These are phyloP conservation scores for Chlorella variabilis DNA, from an alignment of 163 green algal genomes.

Conservation along the genomic window DNA sequence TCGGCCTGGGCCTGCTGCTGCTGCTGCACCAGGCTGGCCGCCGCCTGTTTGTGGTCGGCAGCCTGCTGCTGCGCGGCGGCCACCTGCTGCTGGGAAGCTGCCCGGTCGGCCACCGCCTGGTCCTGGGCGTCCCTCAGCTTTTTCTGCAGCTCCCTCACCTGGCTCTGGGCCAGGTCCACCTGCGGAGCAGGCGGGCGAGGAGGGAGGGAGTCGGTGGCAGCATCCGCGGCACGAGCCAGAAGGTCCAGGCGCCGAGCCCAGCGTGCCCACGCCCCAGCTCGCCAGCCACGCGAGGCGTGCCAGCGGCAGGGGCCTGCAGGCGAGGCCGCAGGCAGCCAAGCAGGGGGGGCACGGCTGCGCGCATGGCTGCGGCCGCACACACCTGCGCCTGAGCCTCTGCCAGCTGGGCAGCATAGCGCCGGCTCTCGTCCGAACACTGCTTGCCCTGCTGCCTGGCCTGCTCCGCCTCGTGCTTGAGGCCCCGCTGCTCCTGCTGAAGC, in stretches of 20 bases:
- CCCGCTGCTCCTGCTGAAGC: slow-evolving; percentile 20
- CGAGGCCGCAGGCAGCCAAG: too few relatives aligned
- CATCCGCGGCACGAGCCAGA: too few relatives aligned
- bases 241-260: too few relatives aligned
- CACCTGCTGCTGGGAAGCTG: neutral
- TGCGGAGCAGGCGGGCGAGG: neutral
- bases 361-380: too few relatives aligned
- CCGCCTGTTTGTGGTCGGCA: too few relatives aligned
- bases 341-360: too few relatives aligned
- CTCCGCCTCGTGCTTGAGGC: slow-evolving; percentile 1
- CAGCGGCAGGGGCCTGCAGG: too few relatives aligned
- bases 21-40: too few relatives aligned
- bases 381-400: neutral
- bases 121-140: neutral
- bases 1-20: neutral
- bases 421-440: neutral
- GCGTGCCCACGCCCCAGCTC: too few relatives aligned
- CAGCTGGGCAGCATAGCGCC: neutral
- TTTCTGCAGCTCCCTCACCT: neutral
- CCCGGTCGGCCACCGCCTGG: too few relatives aligned
- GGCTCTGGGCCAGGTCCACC: neutral
- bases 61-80: too few relatives aligned
- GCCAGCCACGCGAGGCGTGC: too few relatives aligned
- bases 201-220: neutral
- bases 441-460: neutral